Percentiles rank a stretch among this genome's conserved stretches.
These are phyloP conservation scores for Myriangium duriaei DNA, from an alignment of 2,329 filamentous ascomycete genomes.

Conservation along the genomic window DNA sequence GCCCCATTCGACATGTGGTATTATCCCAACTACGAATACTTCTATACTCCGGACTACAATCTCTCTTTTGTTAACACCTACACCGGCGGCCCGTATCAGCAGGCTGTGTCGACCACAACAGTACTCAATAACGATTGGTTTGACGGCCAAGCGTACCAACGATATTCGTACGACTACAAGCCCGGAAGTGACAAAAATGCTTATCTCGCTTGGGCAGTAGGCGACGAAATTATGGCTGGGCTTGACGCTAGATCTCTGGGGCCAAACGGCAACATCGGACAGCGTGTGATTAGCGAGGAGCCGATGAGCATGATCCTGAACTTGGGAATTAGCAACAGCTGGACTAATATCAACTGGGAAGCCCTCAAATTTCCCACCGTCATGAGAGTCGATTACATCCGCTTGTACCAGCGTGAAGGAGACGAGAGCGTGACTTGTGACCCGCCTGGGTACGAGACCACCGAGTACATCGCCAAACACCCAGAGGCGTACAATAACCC, in stretches of 20 bases:
- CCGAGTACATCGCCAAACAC: conserved; percentile 52
- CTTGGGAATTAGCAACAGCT: conserved; percentile 44
- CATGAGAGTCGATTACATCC: conserved; percentile 47
- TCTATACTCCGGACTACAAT: conserved; percentile 37
- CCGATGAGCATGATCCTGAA: conserved; percentile 57
- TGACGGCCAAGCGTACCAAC: conserved; percentile 50
- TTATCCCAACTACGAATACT: conserved; percentile 45
- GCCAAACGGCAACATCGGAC: conserved; percentile 58
- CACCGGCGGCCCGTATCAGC: conserved; percentile 49
- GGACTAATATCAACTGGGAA: conserved; percentile 35
- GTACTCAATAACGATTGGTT: conserved; percentile 56
- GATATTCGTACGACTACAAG: conserved; percentile 50
- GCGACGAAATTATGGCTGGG: conserved; percentile 52
- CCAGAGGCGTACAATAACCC: conserved; percentile 48
- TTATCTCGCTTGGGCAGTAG: conserved; percentile 57
- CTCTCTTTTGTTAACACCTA: conserved; percentile 48
- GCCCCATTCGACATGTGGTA: conserved; percentile 62
- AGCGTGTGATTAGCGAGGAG: conserved; percentile 52
- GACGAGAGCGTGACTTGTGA: conserved; percentile 50
- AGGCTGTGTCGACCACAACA: conserved; percentile 49
- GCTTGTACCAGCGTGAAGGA: conserved; percentile 52
- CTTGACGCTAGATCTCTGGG: conserved; percentile 47
- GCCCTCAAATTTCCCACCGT: conserved; percentile 37
- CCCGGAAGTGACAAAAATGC: conserved; percentile 41
- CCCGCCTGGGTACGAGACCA: conserved; percentile 54